phyloP scores from a whole-genome alignment of 371 early-diverging fungal species.

The Quaeritorhiza haematococci region DNA sequence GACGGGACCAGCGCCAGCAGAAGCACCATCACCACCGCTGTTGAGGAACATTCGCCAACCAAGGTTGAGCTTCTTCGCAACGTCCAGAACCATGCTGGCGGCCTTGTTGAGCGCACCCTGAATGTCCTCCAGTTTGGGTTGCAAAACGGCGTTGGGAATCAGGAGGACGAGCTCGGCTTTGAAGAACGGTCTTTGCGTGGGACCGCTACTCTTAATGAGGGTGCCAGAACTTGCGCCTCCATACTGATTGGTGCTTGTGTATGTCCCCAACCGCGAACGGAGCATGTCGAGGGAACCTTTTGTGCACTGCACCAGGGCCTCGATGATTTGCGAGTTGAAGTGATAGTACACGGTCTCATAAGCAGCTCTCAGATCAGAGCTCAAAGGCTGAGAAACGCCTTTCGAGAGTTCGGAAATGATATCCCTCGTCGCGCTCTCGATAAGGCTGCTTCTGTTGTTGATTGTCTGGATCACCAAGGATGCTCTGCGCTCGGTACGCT shows the following conservation, averaged over 20 bases:
- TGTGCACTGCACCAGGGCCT: constrained; percentile 53
- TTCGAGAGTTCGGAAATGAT: constrained; percentile 44
- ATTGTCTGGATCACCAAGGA: constrained; percentile 36
- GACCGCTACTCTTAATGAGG: constrained; percentile 40
- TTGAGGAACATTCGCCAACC: constrained; percentile 48
- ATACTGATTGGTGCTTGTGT: constrained; percentile 45
- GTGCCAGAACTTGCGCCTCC: too few species aligned
- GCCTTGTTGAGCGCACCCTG: constrained; percentile 50
- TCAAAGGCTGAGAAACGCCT: constrained; percentile 29
- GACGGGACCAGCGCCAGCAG: too few species aligned
- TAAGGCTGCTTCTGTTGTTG: constrained; percentile 48
- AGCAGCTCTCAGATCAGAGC: constrained; percentile 40
- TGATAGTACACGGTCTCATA: constrained; percentile 53
- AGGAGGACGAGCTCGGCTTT: constrained; percentile 49
- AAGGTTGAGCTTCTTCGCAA: constrained; percentile 44
- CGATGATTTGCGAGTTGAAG: constrained; percentile 52
- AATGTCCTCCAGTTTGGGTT: constrained; percentile 60
- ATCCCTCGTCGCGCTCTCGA: constrained; percentile 52
- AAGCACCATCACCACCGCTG: constrained; percentile 36
- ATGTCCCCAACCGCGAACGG: constrained; percentile 45
- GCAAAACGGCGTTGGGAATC: constrained; percentile 56
- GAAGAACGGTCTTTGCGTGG: constrained; percentile 52
- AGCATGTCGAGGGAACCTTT: constrained; percentile 53
- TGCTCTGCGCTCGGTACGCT: constrained; percentile 48
- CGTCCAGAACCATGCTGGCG: constrained; percentile 48